Conservation (phyloP, 2,329 filamentous ascomycete genomes). For the Leptosphaerulina australis region DNA sequence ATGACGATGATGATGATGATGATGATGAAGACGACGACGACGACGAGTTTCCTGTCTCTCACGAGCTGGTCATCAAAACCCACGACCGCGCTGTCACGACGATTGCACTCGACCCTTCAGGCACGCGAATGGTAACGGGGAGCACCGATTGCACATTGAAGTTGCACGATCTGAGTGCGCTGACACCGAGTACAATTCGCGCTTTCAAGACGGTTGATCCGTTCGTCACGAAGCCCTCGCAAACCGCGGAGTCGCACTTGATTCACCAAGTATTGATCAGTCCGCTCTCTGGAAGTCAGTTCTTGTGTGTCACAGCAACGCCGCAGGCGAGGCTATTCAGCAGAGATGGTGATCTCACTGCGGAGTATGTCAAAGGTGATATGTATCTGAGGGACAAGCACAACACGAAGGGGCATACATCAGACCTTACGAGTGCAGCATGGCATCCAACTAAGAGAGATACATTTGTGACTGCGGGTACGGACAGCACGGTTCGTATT, state of each 20-base stretch:
- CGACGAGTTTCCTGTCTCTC: slow-evolving; percentile 89
- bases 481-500: slow-evolving; percentile 92
- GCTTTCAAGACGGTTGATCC: slow-evolving; percentile 94
- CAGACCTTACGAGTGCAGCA: slow-evolving; percentile 84
- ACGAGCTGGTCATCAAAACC: slow-evolving; percentile 90
- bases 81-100: slow-evolving; percentile 88
- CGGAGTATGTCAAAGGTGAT: slow-evolving; percentile 94
- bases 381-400: slow-evolving; percentile 98
- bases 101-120: slow-evolving; percentile 81
- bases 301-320: slow-evolving; percentile 87
- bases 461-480: slow-evolving; percentile 85
- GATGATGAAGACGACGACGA: slow-evolving; percentile 90
- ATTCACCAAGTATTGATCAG: slow-evolving; percentile 89
- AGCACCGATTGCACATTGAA: slow-evolving; percentile 92
- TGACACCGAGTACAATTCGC: slow-evolving; percentile 92
- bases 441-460: slow-evolving; percentile 92
- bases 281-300: slow-evolving; percentile 75
- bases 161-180: slow-evolving; percentile 91
- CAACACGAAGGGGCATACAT: slow-evolving; percentile 95
- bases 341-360: slow-evolving; percentile 83
- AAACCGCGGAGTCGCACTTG: slow-evolving; percentile 81
- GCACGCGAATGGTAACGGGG: slow-evolving; percentile 83
- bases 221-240: slow-evolving; percentile 72
- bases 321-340: slow-evolving; percentile 89
- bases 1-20: slow-evolving; percentile 65